A percentile compares a stretch with the other conserved stretches of the same genome.
phyloP scores from a whole-genome alignment of 441 rosid genomes.

The Brassica balearica region DNA sequence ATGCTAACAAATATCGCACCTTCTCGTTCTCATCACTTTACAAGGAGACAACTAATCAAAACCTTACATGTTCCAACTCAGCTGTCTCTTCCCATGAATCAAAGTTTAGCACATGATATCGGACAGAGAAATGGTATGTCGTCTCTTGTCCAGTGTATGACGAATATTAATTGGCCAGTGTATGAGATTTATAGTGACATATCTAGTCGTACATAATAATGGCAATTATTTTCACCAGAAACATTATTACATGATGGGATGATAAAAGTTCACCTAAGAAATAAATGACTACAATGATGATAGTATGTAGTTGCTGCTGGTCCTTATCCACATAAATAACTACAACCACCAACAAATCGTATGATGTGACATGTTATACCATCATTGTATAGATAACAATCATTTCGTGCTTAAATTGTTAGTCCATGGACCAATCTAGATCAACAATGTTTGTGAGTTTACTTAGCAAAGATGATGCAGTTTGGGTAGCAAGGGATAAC shows the following conservation, averaged over 20 bases:
- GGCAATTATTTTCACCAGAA: background rate
- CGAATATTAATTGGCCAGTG: background rate
- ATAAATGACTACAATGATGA: conserved; percentile 30
- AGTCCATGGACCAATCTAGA: background rate
- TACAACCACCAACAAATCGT: conserved; percentile 35
- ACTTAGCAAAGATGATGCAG: conserved; percentile 80
- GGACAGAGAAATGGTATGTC: conserved; percentile 53
- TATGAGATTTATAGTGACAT: background rate
- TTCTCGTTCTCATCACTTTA: conserved; percentile 88
- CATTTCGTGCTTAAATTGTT: conserved; percentile 6
- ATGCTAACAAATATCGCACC: conserved; percentile 45
- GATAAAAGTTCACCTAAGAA: background rate
- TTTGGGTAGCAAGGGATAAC: conserved; percentile 58
- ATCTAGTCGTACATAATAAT: background rate
- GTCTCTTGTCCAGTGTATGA: background rate
- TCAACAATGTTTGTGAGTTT: conserved; percentile 24
- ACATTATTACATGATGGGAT: conserved; percentile 9
- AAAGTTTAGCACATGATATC: conserved; percentile 75
- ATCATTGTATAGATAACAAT: background rate
- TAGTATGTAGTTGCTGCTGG: conserved; percentile 24
- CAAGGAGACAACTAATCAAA: background rate
- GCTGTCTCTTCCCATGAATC: conserved; percentile 91
- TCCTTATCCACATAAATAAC: conserved; percentile 35
- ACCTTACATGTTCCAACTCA: conserved; percentile 84
- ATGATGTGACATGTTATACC: background rate